Evolutionary conservation across 129 eudicot species (phyloP).

Genomic region (Ambrosia artemisiifolia): DNA sequence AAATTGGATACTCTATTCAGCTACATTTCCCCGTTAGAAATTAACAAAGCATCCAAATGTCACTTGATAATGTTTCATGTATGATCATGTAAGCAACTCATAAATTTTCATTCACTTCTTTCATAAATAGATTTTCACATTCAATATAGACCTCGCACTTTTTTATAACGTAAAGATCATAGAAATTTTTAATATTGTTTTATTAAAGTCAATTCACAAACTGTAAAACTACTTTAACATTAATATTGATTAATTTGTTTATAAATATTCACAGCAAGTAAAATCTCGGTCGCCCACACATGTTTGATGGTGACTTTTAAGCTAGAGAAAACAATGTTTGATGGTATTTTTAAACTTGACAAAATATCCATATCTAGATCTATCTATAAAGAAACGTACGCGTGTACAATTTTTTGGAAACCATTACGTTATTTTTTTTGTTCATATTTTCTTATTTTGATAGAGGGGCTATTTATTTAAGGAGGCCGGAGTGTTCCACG

Average conservation of each 20-base stretch:
- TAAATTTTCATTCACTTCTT: not conserved
- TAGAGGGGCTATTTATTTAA: no score
- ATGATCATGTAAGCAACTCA: slow-evolving; percentile 19
- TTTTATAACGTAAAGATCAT: not conserved
- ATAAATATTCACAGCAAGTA: not conserved
- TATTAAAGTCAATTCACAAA: not conserved
- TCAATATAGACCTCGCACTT: not conserved
- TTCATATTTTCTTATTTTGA: no score
- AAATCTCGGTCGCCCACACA: not conserved
- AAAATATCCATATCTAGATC: no score
- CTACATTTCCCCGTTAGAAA: no score
- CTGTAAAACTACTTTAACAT: not conserved
- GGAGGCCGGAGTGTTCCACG: no score
- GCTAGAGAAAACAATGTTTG: no score
- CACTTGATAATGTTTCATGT: slow-evolving; percentile 1
- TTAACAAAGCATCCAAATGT: not conserved
- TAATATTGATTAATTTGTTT: not conserved
- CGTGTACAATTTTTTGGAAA: no score
- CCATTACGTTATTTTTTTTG: no score
- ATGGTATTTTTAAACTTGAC: no score
- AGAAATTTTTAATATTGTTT: not conserved
- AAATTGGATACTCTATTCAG: no score
- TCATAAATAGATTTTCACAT: slow-evolving; percentile 7
- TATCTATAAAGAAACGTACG: no score
- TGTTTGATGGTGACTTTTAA: no score